phyloP scores from a whole-genome alignment of 352 stramenopile species.

The Pythium volutum region DNA sequence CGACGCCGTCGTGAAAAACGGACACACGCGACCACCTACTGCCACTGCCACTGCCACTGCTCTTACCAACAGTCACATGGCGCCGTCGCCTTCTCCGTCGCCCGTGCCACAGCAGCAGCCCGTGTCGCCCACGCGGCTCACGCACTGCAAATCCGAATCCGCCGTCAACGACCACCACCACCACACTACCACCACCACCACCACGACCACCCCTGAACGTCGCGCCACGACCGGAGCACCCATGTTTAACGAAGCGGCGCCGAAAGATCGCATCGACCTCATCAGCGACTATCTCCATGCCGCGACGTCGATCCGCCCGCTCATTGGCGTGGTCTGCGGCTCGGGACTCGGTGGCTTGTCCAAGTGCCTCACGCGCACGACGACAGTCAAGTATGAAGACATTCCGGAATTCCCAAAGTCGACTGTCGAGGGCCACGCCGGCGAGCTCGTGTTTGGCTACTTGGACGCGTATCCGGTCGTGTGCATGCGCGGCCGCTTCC shows the following conservation, averaged over 20 bases:
- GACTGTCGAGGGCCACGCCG: conserved; percentile 92
- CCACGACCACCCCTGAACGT: conserved; percentile 31
- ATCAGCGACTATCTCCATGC: conserved; percentile 73
- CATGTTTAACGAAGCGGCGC: conserved; percentile 58
- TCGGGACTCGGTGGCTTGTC: conserved; percentile 92
- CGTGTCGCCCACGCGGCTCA: conserved; percentile 2
- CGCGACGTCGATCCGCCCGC: conserved; percentile 43
- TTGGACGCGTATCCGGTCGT: conserved; percentile 84
- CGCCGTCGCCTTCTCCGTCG: conserved; percentile 8
- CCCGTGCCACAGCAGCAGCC: neutral
- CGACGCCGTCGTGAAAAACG: neutral
- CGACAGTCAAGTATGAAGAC: conserved; percentile 91
- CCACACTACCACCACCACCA: too few relatives aligned
- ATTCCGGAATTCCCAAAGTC: conserved; percentile 93
- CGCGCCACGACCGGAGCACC: too few relatives aligned
- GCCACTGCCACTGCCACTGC: neutral
- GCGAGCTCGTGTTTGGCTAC: conserved; percentile 95
- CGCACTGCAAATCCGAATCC: conserved; percentile 26
- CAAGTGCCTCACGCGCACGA: conserved; percentile 84
- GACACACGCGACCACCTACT: neutral
- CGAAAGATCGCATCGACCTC: conserved; percentile 75
- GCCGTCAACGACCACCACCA: conserved; percentile 20
- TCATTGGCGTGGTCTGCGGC: conserved; percentile 92
- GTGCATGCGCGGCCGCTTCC: conserved; percentile 95
- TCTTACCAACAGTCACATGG: conserved; percentile 5